Base-by-base conservation (phyloP, 495 filamentous ascomycete genomes). In the Lasiosphaeria ovina region DNA sequence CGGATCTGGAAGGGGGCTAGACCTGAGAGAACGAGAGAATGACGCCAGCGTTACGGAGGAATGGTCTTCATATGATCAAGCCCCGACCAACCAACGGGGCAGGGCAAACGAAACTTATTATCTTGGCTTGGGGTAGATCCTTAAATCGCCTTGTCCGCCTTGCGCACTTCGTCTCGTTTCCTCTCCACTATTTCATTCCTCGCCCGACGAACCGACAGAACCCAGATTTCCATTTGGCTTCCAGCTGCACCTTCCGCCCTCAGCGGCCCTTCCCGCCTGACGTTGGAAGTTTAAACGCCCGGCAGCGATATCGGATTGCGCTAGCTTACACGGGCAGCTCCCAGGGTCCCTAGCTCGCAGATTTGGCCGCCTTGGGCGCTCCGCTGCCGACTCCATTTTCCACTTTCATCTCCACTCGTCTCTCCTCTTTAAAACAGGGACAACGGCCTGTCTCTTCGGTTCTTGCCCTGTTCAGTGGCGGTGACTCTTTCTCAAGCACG, bases 261-360 rank as follows among this genome's bases (percentile, higher is more conserved):
- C 44, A 47, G 16, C 44, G 44, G 44, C 12, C 44, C 7, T n/a
- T 47, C 44, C 44, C 44, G 44, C 11, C 8, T 47, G 44, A 5
- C 16, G 44, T n/a, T 9, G 6, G 44, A 9, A 9, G 44, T 47
- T n/a, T 47, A 14, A 5, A 14, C 44, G 11, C 44, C 12, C 5
- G 44, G 4, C 12, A 47, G 44, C 44, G 44, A 47, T n/a, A 47
- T 47, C 44, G 44, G 44, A 47, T 47, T 47, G 44, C 44, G 44
- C 44, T 47, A 47, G 44, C 44, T 47, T 8, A 5, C 12, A 47
- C 44, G 16, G 44, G 44, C 44, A 47, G 11, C 4, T 42, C 16
- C 44, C 6, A n/a, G 12, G 12, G 5, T 47, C 16, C 44, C 5
- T 47, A 11, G 12, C 44, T 47, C 12, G 12, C 16, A 7, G 8